These are phyloP conservation scores for Glycine soja DNA, from an alignment of 306 rosid genomes.

Conservation along the genomic window DNA sequence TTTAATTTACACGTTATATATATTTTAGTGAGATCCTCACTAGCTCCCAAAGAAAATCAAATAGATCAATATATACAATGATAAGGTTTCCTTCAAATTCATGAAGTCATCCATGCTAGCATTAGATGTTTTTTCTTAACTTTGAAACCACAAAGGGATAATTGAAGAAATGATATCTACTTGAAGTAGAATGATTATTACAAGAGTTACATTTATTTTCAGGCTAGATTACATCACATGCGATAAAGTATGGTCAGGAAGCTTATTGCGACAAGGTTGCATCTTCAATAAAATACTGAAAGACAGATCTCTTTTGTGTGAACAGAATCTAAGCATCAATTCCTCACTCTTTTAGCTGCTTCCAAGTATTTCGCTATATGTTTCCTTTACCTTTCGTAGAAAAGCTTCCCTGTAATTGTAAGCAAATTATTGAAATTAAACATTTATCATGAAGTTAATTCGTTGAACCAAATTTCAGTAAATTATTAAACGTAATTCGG, in stretches of 20 bases:
- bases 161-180: slow-evolving; percentile 32
- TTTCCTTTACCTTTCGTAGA: slow-evolving; percentile 64
- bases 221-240: slow-evolving; percentile 47
- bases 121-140: not conserved
- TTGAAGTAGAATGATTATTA: slow-evolving; percentile 38
- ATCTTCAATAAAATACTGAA: slow-evolving; percentile 54
- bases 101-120: not conserved
- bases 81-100: not conserved
- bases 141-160: not conserved
- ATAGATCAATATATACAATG: not conserved
- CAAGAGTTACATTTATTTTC: slow-evolving; percentile 54
- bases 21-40: not conserved
- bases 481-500: not conserved
- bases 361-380: slow-evolving; percentile 68
- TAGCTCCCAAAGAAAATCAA: not conserved
- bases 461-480: not conserved
- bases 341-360: slow-evolving; percentile 66
- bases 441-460: not conserved
- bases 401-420: slow-evolving; percentile 72
- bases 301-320: slow-evolving; percentile 40
- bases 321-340: slow-evolving; percentile 50
- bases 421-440: slow-evolving; percentile 30
- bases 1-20: too few species aligned
- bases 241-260: slow-evolving; percentile 52
- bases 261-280: slow-evolving; percentile 47